A percentile compares a stretch with the other conserved stretches of the same genome.
Conservation (phyloP, 345 rosid species). For the Angophora floribunda region DNA sequence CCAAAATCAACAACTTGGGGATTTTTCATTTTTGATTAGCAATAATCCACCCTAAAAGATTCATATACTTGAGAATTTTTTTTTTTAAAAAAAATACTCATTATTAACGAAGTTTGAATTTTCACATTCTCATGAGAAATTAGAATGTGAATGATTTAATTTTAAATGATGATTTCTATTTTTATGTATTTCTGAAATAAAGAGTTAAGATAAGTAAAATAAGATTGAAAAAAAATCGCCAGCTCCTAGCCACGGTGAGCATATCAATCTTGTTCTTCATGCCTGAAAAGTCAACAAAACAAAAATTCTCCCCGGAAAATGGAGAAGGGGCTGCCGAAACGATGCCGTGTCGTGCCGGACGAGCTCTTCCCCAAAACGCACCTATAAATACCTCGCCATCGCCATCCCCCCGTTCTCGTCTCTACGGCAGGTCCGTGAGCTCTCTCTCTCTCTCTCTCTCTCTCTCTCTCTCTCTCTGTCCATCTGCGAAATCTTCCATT, state of each 20-base stretch:
- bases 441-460: not conserved
- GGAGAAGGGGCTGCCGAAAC: not conserved
- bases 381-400: not conserved
- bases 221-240: too few species aligned
- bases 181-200: too few species aligned
- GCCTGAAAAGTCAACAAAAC: not conserved
- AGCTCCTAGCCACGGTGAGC: too few species aligned
- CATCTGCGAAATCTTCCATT: not conserved
- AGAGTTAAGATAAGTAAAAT: too few species aligned
- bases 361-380: not conserved
- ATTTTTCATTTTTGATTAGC: not conserved
- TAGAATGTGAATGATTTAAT: too few species aligned
- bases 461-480: not conserved
- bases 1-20: not conserved
- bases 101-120: too few species aligned
- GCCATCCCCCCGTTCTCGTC: not conserved
- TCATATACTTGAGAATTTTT: too few species aligned
- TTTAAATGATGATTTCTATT: too few species aligned
- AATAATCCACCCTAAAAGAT: not conserved
- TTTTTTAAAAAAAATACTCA: too few species aligned
- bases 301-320: not conserved
- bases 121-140: too few species aligned
- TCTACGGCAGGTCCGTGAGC: not conserved
- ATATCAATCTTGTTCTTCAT: not conserved
- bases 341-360: not conserved